Evolutionary conservation across 2,329 filamentous ascomycete species (phyloP).

Genomic region (Ophiostoma ips): DNA sequence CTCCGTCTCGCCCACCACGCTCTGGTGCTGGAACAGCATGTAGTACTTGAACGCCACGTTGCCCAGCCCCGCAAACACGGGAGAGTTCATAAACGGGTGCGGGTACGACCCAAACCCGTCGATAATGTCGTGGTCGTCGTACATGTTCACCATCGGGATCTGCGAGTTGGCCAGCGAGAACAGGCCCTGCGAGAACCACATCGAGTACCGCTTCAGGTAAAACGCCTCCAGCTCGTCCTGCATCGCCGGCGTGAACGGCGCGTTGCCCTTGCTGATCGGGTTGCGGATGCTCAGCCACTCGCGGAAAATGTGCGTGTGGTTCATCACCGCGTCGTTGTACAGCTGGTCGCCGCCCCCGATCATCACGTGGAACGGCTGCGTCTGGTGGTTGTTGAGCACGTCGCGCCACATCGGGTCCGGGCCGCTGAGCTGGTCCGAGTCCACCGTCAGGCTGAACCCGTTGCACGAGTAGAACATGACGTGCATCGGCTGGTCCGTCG

Average conservation of each 20-base stretch:
- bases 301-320: constrained; percentile 60
- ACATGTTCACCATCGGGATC: constrained; percentile 98
- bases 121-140: constrained; percentile 87
- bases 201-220: constrained; percentile 76
- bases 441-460: constrained; percentile 72
- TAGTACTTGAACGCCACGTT: constrained; percentile 97
- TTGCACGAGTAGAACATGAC: constrained; percentile 99
- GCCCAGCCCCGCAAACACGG: constrained; percentile 80
- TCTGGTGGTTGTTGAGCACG: constrained; percentile 83
- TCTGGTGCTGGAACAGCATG: constrained; percentile 96
- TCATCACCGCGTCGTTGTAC: constrained; percentile 78
- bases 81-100: constrained; percentile 78
- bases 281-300: constrained; percentile 78
- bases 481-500: constrained; percentile 77
- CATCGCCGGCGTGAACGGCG: constrained; percentile 66
- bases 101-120: constrained; percentile 90
- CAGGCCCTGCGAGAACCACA: constrained; percentile 93
- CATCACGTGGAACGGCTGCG: constrained; percentile 93
- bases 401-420: constrained; percentile 96
- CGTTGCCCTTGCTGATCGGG: constrained; percentile 62
- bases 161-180: constrained; percentile 88
- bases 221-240: constrained; percentile 79
- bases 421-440: constrained; percentile 69
- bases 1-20: constrained; percentile 65
- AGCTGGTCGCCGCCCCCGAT: constrained; percentile 93